Evolutionary conservation across 169 alveolate genomes (phyloP).

Genomic region (Perkinsus chesapeaki): DNA sequence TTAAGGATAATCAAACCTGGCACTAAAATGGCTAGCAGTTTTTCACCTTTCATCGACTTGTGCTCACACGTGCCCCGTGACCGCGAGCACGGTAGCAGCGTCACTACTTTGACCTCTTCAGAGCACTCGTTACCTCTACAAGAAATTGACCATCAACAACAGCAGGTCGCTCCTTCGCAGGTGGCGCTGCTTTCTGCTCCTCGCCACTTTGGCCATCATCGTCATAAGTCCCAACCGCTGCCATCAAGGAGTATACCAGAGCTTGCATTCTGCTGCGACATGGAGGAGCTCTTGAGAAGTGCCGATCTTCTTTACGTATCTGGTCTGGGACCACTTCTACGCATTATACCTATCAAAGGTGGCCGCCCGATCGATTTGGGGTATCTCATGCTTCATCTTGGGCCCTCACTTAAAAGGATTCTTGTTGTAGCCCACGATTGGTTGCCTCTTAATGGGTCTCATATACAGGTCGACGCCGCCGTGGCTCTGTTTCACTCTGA

Average conservation of each 20-base stretch:
- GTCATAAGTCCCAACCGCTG: not conserved
- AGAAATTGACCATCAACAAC: too few species aligned
- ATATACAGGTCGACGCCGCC: not conserved
- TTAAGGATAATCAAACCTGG: too few species aligned
- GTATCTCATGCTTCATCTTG: not conserved
- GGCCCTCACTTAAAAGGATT: not conserved
- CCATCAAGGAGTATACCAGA: not conserved
- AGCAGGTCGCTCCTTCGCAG: not conserved
- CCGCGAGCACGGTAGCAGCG: too few species aligned
- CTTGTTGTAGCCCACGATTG: not conserved
- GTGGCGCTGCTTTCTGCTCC: too few species aligned
- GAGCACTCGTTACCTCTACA: too few species aligned
- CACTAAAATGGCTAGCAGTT: too few species aligned
- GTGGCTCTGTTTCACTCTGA: not conserved
- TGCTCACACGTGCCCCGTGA: too few species aligned
- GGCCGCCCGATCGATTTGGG: not conserved
- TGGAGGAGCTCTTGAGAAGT: not conserved
- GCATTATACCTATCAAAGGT: not conserved
- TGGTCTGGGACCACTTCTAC: not conserved
- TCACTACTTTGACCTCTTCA: too few species aligned
- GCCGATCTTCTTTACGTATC: not conserved
- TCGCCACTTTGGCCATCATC: too few species aligned
- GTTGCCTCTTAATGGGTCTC: not conserved
- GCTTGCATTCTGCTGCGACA: not conserved
- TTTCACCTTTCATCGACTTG: too few species aligned